Percentiles rank a stretch among this genome's conserved stretches.
These are phyloP conservation scores for Argentina anserina DNA, from an alignment of 306 rosid genomes.

Conservation along the genomic window DNA sequence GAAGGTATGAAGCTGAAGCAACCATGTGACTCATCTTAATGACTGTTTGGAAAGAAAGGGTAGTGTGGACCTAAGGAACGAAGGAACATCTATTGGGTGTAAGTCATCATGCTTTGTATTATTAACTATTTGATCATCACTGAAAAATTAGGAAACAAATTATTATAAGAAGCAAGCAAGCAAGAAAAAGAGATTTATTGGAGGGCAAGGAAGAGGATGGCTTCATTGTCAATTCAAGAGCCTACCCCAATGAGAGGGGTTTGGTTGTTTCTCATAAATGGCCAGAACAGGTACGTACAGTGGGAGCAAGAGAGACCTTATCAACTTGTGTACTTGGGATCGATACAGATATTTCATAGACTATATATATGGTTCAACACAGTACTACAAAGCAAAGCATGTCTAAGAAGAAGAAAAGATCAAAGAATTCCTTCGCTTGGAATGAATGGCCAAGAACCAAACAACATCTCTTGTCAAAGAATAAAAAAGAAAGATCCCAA, in stretches of 20 bases:
- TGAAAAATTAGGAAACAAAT: neutral
- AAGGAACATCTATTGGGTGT: slow-evolving; percentile 30
- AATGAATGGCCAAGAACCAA: slow-evolving; percentile 50
- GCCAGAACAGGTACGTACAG: slow-evolving; percentile 46
- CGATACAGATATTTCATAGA: slow-evolving; percentile 45
- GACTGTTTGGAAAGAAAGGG: slow-evolving; percentile 61
- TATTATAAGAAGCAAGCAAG: neutral
- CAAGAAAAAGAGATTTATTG: neutral
- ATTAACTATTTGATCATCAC: slow-evolving; percentile 1
- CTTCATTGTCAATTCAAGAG: slow-evolving; percentile 24
- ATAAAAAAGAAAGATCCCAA: too few species aligned
- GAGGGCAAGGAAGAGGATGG: slow-evolving; percentile 17
- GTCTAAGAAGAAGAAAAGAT: slow-evolving; percentile 7
- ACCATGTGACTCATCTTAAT: slow-evolving; percentile 67
- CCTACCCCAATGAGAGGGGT: slow-evolving; percentile 25
- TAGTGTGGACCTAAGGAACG: slow-evolving; percentile 38
- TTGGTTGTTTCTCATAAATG: slow-evolving; percentile 58
- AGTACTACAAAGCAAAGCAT: slow-evolving; percentile 16
- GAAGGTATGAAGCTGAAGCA: slow-evolving; percentile 32
- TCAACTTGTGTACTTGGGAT: slow-evolving; percentile 36
- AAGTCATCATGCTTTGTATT: neutral
- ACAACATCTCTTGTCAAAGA: too few species aligned
- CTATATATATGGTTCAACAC: slow-evolving; percentile 41
- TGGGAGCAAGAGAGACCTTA: slow-evolving; percentile 20
- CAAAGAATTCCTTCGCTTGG: slow-evolving; percentile 13